phyloP scores from a whole-genome alignment of 768 basidiomycete genomes.

The Hericium rajendrae region DNA sequence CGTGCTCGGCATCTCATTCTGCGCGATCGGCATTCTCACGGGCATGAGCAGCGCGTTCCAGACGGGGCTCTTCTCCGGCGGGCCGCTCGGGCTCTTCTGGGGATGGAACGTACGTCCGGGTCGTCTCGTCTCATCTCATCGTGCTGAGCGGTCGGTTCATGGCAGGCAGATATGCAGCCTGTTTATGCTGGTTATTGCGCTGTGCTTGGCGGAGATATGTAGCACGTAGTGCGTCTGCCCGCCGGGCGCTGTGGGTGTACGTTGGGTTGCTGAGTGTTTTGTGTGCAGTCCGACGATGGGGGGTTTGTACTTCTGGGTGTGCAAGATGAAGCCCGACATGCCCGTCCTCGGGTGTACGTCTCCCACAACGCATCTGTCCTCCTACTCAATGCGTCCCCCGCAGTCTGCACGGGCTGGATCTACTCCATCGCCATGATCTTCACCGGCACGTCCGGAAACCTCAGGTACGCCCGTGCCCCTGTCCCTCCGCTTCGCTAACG shows the following conservation, averaged over 20 bases:
- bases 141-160: background rate
- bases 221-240: slow-evolving; percentile 42
- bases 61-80: slow-evolving; percentile 48
- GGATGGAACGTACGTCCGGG: slow-evolving; percentile 43
- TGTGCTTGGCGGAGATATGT: slow-evolving; percentile 49
- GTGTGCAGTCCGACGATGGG: slow-evolving; percentile 33
- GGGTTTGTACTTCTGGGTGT: slow-evolving; percentile 56
- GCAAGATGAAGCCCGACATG: slow-evolving; percentile 45
- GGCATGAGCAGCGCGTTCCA: slow-evolving; percentile 55
- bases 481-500: background rate
- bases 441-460: slow-evolving; percentile 49
- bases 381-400: too few species aligned
- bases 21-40: slow-evolving; percentile 50
- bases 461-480: slow-evolving; percentile 26
- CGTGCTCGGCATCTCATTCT: slow-evolving; percentile 51
- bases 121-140: too few species aligned
- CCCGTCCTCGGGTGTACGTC: slow-evolving; percentile 44
- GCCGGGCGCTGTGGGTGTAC: slow-evolving; percentile 25
- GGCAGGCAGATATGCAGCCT: slow-evolving; percentile 38
- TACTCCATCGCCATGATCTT: slow-evolving; percentile 53
- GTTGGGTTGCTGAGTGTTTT: slow-evolving; percentile 9
- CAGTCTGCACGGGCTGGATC: slow-evolving; percentile 40
- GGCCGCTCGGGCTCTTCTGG: slow-evolving; percentile 50
- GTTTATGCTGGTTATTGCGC: slow-evolving; percentile 49
- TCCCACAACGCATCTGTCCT: background rate